Percentiles rank a stretch among this genome's conserved stretches.
phyloP scores from a whole-genome alignment of 2,329 filamentous ascomycete genomes.

The Cordyceps sp. region DNA sequence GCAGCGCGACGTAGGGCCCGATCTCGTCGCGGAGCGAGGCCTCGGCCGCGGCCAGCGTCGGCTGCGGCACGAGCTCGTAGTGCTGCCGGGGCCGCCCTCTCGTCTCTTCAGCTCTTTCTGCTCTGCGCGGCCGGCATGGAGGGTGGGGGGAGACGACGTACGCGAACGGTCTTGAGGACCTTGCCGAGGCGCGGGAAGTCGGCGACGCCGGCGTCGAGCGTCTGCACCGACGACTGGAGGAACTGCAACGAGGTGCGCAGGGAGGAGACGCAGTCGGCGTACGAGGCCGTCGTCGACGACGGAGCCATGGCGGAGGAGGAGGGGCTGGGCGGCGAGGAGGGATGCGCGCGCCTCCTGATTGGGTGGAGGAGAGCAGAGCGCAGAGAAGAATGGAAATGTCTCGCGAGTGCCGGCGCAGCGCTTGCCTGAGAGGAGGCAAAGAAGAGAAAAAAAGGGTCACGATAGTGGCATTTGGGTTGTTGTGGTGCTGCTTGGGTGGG shows the following conservation, averaged over 20 bases:
- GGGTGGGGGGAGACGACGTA: conserved; percentile 14
- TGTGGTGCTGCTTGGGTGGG: no score
- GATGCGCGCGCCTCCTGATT: no score
- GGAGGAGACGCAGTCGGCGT: conserved; percentile 41
- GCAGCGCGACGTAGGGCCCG: conserved; percentile 64
- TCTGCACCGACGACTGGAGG: conserved; percentile 42
- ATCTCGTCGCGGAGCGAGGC: conserved; percentile 75
- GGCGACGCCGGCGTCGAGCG: conserved; percentile 35
- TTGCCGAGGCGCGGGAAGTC: conserved; percentile 39
- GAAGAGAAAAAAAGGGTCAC: no score
- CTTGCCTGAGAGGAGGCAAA: no score
- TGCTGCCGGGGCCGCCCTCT: conserved; percentile 38
- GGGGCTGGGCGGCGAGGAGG: not conserved
- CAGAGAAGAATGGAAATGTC: no score
- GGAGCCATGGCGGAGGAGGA: conserved; percentile 5
- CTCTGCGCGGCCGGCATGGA: not conserved
- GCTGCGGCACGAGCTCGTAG: conserved; percentile 82
- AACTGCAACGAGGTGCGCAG: conserved; percentile 42
- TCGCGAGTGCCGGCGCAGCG: no score
- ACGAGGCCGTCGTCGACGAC: conserved; percentile 22
- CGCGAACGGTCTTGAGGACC: conserved; percentile 41
- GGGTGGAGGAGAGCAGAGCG: no score
- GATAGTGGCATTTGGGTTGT: no score
- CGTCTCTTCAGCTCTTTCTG: no score
- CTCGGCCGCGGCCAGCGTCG: conserved; percentile 67